Evolutionary conservation across 345 rosid genomes (phyloP).

Genomic region (Hibiscus trionum): DNA sequence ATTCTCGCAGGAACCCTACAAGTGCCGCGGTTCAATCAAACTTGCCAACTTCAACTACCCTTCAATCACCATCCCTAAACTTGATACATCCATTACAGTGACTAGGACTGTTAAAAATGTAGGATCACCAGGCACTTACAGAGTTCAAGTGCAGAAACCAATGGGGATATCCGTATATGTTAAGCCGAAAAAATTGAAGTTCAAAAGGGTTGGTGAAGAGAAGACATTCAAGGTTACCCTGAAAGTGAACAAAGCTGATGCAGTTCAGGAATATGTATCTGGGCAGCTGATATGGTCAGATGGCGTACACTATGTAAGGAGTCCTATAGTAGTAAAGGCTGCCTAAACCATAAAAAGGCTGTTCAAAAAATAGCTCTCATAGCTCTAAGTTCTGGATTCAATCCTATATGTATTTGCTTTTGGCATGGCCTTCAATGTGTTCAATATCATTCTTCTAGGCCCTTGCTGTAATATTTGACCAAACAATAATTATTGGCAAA

Average conservation of each 20-base stretch:
- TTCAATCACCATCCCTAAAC: constrained; percentile 50
- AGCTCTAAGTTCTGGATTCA: background rate
- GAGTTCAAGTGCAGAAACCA: constrained; percentile 30
- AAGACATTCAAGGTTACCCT: constrained; percentile 44
- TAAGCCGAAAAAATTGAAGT: constrained; percentile 40
- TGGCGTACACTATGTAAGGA: constrained; percentile 51
- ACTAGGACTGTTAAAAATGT: constrained; percentile 60
- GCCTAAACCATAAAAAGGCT: constrained; percentile 1
- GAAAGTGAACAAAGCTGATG: constrained; percentile 13
- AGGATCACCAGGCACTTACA: constrained; percentile 57
- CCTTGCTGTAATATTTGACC: background rate
- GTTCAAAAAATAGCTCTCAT: background rate
- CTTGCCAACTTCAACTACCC: constrained; percentile 76
- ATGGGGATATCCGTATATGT: constrained; percentile 42
- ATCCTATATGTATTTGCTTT: background rate
- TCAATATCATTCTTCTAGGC: constrained; percentile 1
- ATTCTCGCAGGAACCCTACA: constrained; percentile 27
- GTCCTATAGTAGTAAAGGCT: constrained; percentile 61
- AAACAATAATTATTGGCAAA: background rate
- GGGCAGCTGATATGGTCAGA: constrained; percentile 77
- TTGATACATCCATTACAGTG: constrained; percentile 27
- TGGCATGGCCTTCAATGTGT: constrained; percentile 4
- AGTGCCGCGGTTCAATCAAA: constrained; percentile 34
- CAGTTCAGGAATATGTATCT: constrained; percentile 33
- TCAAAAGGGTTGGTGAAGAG: constrained; percentile 49